These are phyloP conservation scores for Pythium plurisporium DNA, from an alignment of 352 stramenopile species.

Conservation along the genomic window DNA sequence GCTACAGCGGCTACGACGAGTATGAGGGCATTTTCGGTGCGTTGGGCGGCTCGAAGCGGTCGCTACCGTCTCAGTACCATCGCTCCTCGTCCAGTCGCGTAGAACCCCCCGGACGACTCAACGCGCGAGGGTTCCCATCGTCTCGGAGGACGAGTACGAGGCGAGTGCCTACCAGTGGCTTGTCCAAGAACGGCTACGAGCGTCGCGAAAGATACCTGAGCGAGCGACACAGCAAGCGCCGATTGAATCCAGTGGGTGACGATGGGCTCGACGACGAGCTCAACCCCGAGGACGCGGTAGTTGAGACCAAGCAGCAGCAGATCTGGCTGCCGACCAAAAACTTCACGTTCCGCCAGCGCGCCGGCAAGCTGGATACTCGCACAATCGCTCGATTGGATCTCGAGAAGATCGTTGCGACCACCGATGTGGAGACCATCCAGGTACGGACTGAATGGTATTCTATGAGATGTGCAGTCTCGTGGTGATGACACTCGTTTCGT, in stretches of 20 bases:
- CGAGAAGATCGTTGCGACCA: conserved; percentile 65
- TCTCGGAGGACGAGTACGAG: background rate
- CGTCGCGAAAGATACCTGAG: conserved; percentile 20
- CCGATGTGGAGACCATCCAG: conserved; percentile 73
- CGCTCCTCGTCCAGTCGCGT: background rate
- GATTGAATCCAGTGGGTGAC: conserved; percentile 12
- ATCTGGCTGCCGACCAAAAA: conserved; percentile 69
- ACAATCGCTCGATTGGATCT: conserved; percentile 68
- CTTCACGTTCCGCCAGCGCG: conserved; percentile 71
- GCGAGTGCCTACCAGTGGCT: background rate
- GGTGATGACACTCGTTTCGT: background rate
- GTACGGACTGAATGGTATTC: conserved; percentile 1
- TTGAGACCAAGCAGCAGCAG: conserved; percentile 24
- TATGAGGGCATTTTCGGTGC: conserved; percentile 59
- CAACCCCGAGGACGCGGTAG: background rate
- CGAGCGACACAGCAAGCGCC: conserved; percentile 22
- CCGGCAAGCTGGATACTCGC: conserved; percentile 69
- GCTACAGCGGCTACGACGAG: conserved; percentile 55
- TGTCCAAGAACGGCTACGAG: conserved; percentile 16
- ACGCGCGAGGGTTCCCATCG: background rate
- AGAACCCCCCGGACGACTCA: background rate
- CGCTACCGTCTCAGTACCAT: background rate
- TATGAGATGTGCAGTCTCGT: background rate
- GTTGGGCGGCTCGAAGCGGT: conserved; percentile 15
- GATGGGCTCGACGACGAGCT: conserved; percentile 11